A percentile compares a stretch with the other conserved stretches of the same genome.
These are phyloP conservation scores for Ganoderma sinense DNA, from an alignment of 1,284 basidiomycete species.

Conservation along the genomic window DNA sequence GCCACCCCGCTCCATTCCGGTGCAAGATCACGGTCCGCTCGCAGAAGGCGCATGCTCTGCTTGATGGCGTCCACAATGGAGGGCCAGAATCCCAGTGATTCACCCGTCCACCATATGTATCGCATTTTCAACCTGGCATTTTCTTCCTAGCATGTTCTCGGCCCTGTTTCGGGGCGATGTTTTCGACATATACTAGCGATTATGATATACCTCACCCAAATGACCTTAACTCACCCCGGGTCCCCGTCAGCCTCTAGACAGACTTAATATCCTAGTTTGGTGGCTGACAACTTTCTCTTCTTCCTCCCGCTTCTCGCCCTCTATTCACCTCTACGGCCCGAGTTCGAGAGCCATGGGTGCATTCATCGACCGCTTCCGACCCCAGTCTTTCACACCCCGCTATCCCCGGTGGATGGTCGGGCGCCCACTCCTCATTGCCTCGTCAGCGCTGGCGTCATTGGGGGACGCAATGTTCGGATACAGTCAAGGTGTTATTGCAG, in stretches of 20 bases:
- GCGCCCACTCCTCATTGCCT: constrained; percentile 54
- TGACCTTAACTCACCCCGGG: no score
- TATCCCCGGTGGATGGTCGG: constrained; percentile 63
- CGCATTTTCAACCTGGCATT: background rate
- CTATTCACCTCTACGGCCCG: background rate
- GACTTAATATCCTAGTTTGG: background rate
- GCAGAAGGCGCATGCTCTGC: constrained; percentile 26
- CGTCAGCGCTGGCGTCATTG: constrained; percentile 58
- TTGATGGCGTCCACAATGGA: constrained; percentile 13
- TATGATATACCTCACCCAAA: background rate
- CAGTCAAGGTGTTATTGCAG: constrained; percentile 59
- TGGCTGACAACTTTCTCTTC: background rate
- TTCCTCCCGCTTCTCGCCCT: background rate
- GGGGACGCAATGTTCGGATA: constrained; percentile 67
- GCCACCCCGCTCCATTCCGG: constrained; percentile 42
- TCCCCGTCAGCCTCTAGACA: background rate
- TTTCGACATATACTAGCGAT: background rate
- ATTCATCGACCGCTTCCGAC: constrained; percentile 32
- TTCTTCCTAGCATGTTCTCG: background rate
- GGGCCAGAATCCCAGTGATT: background rate
- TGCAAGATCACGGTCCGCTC: constrained; percentile 39
- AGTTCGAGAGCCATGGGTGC: constrained; percentile 4
- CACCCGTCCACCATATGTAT: background rate
- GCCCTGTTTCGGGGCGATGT: background rate
- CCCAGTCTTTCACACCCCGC: constrained; percentile 47